These are phyloP conservation scores for Mycocentrospora acerina DNA, from an alignment of 2,329 filamentous ascomycete species.

Conservation along the genomic window DNA sequence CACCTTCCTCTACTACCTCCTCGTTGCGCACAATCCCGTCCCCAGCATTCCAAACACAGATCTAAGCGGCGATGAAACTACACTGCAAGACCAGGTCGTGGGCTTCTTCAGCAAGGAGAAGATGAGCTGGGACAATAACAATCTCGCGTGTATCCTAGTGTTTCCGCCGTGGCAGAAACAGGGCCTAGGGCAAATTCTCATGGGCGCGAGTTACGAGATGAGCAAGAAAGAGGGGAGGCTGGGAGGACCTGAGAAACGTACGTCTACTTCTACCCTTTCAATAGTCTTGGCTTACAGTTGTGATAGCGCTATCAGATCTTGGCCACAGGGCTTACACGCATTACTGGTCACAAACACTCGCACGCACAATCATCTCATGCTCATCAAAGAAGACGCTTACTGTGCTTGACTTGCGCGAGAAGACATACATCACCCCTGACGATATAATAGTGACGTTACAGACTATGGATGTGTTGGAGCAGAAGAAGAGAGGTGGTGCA, in stretches of 20 bases:
- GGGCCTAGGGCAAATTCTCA: constrained; percentile 82
- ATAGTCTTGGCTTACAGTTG: constrained; percentile 8
- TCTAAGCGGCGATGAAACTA: constrained; percentile 16
- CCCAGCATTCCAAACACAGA: constrained; percentile 35
- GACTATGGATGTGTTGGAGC: constrained; percentile 72
- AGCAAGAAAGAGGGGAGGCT: constrained; percentile 79
- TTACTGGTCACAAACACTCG: constrained; percentile 85
- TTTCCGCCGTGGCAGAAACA: constrained; percentile 96
- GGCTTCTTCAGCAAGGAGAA: constrained; percentile 99
- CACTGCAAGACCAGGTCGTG: constrained; percentile 59
- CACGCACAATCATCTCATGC: constrained; percentile 60
- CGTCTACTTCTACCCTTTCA: constrained; percentile 6
- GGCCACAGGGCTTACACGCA: constrained; percentile 79
- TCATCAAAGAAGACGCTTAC: constrained; percentile 57
- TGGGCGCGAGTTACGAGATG: constrained; percentile 92
- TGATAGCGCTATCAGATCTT: constrained; percentile 71
- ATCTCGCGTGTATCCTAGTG: constrained; percentile 91
- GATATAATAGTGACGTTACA: constrained; percentile 78
- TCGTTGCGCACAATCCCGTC: constrained; percentile 68
- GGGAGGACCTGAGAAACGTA: constrained; percentile 86
- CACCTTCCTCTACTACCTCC: constrained; percentile 91
- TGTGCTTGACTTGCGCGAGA: constrained; percentile 70
- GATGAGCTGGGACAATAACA: constrained; percentile 98
- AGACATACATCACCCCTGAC: constrained; percentile 81
- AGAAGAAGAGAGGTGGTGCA: constrained; percentile 52